These are phyloP conservation scores for Arxiozyma bovina DNA, from an alignment of 1,139 yeast genomes.

Conservation along the genomic window DNA sequence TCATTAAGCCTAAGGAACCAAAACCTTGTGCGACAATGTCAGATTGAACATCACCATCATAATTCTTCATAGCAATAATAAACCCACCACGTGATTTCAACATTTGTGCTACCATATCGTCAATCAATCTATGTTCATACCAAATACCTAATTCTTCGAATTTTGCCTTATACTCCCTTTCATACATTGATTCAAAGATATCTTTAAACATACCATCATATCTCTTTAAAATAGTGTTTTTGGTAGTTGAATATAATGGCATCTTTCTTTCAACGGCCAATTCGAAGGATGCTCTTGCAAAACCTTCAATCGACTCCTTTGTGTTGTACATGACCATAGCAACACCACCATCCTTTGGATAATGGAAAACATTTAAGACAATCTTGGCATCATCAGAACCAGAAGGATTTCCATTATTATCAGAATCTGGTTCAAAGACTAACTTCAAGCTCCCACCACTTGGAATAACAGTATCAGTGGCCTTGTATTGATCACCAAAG, in stretches of 20 bases:
- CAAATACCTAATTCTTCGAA: slow-evolving; percentile 76
- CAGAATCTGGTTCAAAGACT: slow-evolving; percentile 70
- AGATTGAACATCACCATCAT: slow-evolving; percentile 95
- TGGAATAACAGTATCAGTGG: slow-evolving; percentile 74
- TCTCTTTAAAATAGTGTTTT: slow-evolving; percentile 85
- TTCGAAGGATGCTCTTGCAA: slow-evolving; percentile 87
- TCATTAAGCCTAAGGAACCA: slow-evolving; percentile 93
- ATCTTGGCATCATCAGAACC: slow-evolving; percentile 25
- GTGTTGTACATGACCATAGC: slow-evolving; percentile 94
- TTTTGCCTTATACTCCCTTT: slow-evolving; percentile 51
- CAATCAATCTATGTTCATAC: slow-evolving; percentile 94
- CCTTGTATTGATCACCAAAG: slow-evolving; percentile 93
- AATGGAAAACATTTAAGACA: slow-evolving; percentile 47
- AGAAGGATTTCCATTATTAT: slow-evolving; percentile 33
- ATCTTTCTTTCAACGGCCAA: slow-evolving; percentile 70
- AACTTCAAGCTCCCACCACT: slow-evolving; percentile 72
- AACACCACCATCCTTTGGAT: slow-evolving; percentile 63
- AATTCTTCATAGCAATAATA: slow-evolving; percentile 90
- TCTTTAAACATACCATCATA: slow-evolving; percentile 95
- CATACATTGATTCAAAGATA: slow-evolving; percentile 77
- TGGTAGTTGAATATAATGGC: slow-evolving; percentile 80
- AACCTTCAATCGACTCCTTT: slow-evolving; percentile 78
- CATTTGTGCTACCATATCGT: slow-evolving; percentile 99
- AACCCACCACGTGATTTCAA: slow-evolving; percentile 90
- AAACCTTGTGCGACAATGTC: slow-evolving; percentile 97